Conservation (phyloP, 352 stramenopile species). For the Globisporangium okanoganense region DNA sequence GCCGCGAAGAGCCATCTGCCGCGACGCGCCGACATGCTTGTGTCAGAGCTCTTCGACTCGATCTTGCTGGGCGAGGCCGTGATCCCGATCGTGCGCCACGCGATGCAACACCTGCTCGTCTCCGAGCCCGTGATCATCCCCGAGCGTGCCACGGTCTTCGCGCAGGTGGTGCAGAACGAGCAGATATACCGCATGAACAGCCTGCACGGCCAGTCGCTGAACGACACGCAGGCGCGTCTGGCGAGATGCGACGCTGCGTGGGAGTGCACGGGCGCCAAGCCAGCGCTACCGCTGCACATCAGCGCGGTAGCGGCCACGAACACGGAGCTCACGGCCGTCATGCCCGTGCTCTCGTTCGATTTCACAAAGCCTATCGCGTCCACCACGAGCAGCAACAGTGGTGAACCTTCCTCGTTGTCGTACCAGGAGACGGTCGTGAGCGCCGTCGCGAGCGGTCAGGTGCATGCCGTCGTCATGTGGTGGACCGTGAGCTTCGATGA, state of each 20-base stretch:
- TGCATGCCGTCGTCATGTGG: slow-evolving; percentile 80
- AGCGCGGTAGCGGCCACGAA: slow-evolving; percentile 32
- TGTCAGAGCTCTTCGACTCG: slow-evolving; percentile 93
- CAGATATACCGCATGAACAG: slow-evolving; percentile 69
- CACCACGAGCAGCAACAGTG: neutral
- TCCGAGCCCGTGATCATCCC: slow-evolving; percentile 64
- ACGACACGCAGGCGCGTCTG: slow-evolving; percentile 29
- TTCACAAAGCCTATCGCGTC: slow-evolving; percentile 44
- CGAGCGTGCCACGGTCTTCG: slow-evolving; percentile 59
- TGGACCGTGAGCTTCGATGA: slow-evolving; percentile 69
- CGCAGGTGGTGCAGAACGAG: slow-evolving; percentile 64
- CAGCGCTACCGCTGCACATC: slow-evolving; percentile 66
- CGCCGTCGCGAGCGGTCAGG: slow-evolving; percentile 26
- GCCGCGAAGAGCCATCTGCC: slow-evolving; percentile 35
- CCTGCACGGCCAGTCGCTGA: slow-evolving; percentile 29
- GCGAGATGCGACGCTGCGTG: slow-evolving; percentile 53
- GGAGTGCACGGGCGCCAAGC: slow-evolving; percentile 56
- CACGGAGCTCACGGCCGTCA: slow-evolving; percentile 37
- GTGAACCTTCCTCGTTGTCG: neutral
- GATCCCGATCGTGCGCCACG: slow-evolving; percentile 80
- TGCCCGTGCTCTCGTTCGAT: slow-evolving; percentile 57
- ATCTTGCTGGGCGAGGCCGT: slow-evolving; percentile 88
- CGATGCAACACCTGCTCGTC: slow-evolving; percentile 56
- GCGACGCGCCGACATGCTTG: slow-evolving; percentile 83
- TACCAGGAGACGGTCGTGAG: slow-evolving; percentile 43